Evolutionary conservation across 1,139 yeast genomes (phyloP), one percentile per base, ranked within the genome.

Genomic region (Saccharomycopsis hybrid): DNA sequence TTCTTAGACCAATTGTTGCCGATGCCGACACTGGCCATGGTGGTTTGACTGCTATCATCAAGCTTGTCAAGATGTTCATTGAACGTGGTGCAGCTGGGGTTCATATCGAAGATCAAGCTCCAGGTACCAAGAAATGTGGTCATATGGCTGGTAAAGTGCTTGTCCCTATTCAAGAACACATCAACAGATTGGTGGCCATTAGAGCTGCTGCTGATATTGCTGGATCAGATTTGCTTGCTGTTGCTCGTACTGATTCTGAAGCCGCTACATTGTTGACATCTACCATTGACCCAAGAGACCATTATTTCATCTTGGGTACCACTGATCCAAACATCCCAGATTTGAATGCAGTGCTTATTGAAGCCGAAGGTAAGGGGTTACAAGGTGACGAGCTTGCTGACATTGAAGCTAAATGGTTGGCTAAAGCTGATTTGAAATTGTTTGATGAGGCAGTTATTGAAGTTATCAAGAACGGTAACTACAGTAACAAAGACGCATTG

Each of bases 401-500:
- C 55, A 73, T 90, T 60, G 98, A 90, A 74, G 76, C 76, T 59
- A 82, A 86, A 60, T 90, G 98, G 98, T 73, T 77, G 61, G 71
- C 74, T 60, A 77, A 78, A 60, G 97, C 97, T 52, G 90, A 90
- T 32, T 77, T 90, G 61, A 87, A 85, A 72, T 76, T 87, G 62
- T 90, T 84, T 82, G 84, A 84, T 66, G 95, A 90, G 71, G 97
- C 96, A 46, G 95, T 90, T 54, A 75, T 83, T 59, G 96, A 86
- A 62, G 94, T 76, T 59, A 87, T 90, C 67, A 79, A 82, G 54
- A 71, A 73, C 25, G 82, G 85, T 54, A 62, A 68, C 55, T 71
- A 76, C 63, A 60, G 79, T 52, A 79, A 87, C 74, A 86, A 87
- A 73, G 72, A 77, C 50, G 74, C 71, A 43, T 76, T 85, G 56